Percentiles rank a stretch among this genome's conserved stretches.
Conservation (phyloP, 306 rosid genomes). For the Styphnolobium japonicum region DNA sequence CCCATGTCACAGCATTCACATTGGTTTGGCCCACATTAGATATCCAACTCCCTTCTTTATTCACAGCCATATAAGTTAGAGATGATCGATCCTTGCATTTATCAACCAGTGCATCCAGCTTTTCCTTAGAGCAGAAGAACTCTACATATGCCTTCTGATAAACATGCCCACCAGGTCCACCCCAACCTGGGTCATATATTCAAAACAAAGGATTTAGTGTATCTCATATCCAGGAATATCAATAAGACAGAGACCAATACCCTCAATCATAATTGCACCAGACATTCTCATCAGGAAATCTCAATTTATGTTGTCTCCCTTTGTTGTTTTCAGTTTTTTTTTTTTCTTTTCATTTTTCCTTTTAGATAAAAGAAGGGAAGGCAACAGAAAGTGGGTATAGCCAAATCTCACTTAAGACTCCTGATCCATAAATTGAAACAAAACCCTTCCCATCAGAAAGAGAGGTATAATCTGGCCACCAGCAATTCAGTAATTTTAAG, state of each 20-base stretch:
- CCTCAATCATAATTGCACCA: constrained; percentile 14
- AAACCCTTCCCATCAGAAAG: neutral
- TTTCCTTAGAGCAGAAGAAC: constrained; percentile 87
- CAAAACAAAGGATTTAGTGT: constrained; percentile 18
- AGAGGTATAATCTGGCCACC: neutral
- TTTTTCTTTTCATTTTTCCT: neutral
- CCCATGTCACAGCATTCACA: constrained; percentile 99
- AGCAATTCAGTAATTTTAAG: neutral
- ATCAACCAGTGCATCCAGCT: constrained; percentile 59
- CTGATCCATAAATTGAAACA: neutral
- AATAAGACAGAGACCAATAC: neutral
- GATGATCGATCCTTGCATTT: constrained; percentile 67
- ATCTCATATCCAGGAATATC: constrained; percentile 1
- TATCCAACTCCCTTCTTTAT: constrained; percentile 68
- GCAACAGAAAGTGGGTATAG: neutral
- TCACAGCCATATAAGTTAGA: constrained; percentile 84
- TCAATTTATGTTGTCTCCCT: neutral
- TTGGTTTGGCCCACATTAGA: constrained; percentile 64
- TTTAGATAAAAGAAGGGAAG: neutral
- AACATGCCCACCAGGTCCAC: constrained; percentile 89
- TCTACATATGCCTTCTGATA: constrained; percentile 97
- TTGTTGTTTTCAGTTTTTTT: neutral
- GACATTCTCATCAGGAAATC: constrained; percentile 4
- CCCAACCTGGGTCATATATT: constrained; percentile 71
- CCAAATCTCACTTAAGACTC: neutral